These are phyloP conservation scores for Penicillium parvum DNA, from an alignment of 495 filamentous ascomycete genomes.

Conservation along the genomic window DNA sequence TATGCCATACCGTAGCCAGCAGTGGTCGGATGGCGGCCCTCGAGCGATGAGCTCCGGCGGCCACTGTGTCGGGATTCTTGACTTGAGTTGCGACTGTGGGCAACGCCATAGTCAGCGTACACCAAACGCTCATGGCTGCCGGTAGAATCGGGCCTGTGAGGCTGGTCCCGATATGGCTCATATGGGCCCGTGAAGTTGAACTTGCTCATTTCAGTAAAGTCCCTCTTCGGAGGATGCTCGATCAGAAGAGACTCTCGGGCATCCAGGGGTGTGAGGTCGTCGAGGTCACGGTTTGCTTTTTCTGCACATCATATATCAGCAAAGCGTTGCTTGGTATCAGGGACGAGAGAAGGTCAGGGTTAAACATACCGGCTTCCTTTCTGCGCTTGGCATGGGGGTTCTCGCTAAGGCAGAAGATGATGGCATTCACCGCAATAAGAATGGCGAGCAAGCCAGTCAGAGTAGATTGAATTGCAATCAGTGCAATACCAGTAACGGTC, in stretches of 20 bases:
- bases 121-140: slow-evolving; percentile 43
- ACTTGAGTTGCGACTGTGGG: slow-evolving; percentile 37
- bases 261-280: slow-evolving; percentile 84
- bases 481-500: slow-evolving; percentile 82
- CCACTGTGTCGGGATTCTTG: slow-evolving; percentile 29
- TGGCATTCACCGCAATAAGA: slow-evolving; percentile 83
- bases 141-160: slow-evolving; percentile 24
- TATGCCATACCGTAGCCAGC: slow-evolving; percentile 41
- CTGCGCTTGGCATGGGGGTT: slow-evolving; percentile 84
- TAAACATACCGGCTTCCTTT: slow-evolving; percentile 75
- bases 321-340: slow-evolving; percentile 10
- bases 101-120: slow-evolving; percentile 32
- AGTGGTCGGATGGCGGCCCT: slow-evolving; percentile 35
- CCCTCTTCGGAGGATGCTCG: slow-evolving; percentile 37
- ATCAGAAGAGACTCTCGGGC: slow-evolving; percentile 88
- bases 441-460: slow-evolving; percentile 83
- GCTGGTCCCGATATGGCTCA: slow-evolving; percentile 42
- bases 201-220: slow-evolving; percentile 43
- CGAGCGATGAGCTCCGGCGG: slow-evolving; percentile 27
- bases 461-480: slow-evolving; percentile 84
- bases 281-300: slow-evolving; percentile 75
- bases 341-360: neutral
- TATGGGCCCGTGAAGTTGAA: slow-evolving; percentile 46
- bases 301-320: slow-evolving; percentile 52
- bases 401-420: slow-evolving; percentile 73